Percentiles rank a stretch among this genome's conserved stretches.
These are phyloP conservation scores for Venturiaceae sp. DNA, from an alignment of 2,329 filamentous ascomycete genomes.

Conservation along the genomic window DNA sequence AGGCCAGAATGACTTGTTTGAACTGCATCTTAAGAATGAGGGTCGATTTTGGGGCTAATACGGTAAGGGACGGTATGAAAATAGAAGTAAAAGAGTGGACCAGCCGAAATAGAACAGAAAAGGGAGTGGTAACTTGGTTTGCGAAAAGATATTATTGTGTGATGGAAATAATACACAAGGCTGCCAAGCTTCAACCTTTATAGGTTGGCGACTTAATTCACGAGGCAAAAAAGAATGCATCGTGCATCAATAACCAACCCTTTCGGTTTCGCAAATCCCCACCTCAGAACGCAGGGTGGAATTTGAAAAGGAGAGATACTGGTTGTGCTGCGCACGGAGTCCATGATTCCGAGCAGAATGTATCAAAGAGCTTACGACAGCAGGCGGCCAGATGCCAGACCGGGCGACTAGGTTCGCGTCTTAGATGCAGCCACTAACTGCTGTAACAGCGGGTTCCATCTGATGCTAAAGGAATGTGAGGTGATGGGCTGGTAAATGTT, in stretches of 20 bases:
- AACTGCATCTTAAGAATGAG: background rate
- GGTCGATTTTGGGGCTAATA: background rate
- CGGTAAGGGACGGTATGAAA: background rate
- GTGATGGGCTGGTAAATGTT: background rate
- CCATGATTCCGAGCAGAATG: background rate
- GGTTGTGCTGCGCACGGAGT: background rate
- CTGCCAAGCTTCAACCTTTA: background rate
- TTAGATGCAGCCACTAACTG: background rate
- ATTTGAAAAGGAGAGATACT: background rate
- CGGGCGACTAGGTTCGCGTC: background rate
- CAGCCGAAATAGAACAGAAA: background rate
- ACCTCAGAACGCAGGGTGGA: background rate
- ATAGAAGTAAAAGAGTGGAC: background rate
- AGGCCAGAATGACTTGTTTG: background rate
- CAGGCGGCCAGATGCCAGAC: background rate
- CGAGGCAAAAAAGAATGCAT: background rate
- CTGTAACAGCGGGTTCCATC: background rate
- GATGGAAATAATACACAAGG: background rate
- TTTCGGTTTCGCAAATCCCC: background rate
- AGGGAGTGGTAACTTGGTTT: background rate
- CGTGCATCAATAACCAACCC: background rate
- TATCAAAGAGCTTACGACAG: background rate
- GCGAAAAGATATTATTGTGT: background rate
- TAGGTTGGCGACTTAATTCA: background rate
- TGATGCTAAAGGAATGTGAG: background rate